phyloP scores from a whole-genome alignment of 2,329 filamentous ascomycete species.

The Bretziella fagacearum region DNA sequence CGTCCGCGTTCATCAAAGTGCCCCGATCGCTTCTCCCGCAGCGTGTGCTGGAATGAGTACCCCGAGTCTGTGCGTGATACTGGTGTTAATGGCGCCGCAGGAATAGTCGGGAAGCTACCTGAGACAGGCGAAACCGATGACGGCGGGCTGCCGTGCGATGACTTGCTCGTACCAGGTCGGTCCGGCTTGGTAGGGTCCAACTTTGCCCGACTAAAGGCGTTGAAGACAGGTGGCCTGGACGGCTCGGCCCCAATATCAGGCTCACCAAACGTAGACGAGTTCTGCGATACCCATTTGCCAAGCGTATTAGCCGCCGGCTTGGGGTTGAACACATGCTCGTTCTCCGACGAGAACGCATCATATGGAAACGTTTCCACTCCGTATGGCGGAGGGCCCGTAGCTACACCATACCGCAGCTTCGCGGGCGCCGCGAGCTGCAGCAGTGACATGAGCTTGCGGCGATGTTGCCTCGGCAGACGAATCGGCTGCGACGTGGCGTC shows the following conservation, averaged over 20 bases:
- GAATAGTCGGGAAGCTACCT: constrained; percentile 56
- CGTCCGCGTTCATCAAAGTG: constrained; percentile 74
- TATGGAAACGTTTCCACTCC: constrained; percentile 84
- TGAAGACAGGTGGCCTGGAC: constrained; percentile 57
- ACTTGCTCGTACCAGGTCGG: constrained; percentile 59
- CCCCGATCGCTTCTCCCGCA: constrained; percentile 86
- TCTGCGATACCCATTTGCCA: constrained; percentile 74
- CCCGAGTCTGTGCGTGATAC: constrained; percentile 85
- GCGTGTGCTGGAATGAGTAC: constrained; percentile 66
- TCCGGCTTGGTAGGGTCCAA: constrained; percentile 50
- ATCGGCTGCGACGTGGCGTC: constrained; percentile 67
- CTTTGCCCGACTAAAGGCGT: constrained; percentile 69
- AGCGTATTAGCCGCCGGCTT: constrained; percentile 54
- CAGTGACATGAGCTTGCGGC: constrained; percentile 74
- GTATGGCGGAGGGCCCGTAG: constrained; percentile 78
- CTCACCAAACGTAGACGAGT: constrained; percentile 72
- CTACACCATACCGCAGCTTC: constrained; percentile 69
- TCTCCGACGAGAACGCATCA: constrained; percentile 79
- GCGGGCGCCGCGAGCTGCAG: constrained; percentile 83
- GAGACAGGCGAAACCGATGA: constrained; percentile 61
- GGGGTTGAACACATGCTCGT: constrained; percentile 59
- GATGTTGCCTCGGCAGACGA: constrained; percentile 69
- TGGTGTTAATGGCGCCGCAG: constrained; percentile 41
- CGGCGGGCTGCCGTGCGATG: constrained; percentile 42
- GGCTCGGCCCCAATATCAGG: constrained; percentile 32